phyloP scores from a whole-genome alignment of 2,329 filamentous ascomycete species.

The Fusarium sulawesiense region DNA sequence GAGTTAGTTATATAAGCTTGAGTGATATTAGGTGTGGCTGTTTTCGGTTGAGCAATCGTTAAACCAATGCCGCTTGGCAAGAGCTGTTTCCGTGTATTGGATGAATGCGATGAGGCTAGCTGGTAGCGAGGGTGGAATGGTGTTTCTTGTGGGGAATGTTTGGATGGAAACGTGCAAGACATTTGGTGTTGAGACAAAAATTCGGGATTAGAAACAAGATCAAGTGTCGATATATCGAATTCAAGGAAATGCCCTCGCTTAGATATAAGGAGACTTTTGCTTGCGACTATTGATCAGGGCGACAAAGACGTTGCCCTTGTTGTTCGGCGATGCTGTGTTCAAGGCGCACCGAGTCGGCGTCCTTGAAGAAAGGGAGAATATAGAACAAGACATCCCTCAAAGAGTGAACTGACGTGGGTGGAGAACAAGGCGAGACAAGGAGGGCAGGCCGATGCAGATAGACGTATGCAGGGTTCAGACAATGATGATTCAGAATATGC shows the following conservation, averaged over 20 bases:
- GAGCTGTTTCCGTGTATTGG: constrained; percentile 32
- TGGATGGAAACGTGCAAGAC: constrained; percentile 36
- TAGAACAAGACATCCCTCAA: constrained; percentile 29
- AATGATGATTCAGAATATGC: constrained; percentile 29
- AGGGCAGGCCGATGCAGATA: constrained; percentile 26
- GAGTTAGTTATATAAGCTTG: constrained; percentile 41
- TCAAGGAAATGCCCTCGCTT: constrained; percentile 7
- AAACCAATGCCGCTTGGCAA: constrained; percentile 34
- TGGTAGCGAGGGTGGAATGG: constrained; percentile 29
- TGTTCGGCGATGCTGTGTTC: constrained; percentile 11
- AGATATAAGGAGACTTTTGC: background rate
- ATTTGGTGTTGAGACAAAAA: constrained; percentile 39
- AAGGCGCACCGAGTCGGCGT: constrained; percentile 16
- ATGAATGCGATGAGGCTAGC: constrained; percentile 35
- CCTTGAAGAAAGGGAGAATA: constrained; percentile 27
- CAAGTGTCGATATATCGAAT: constrained; percentile 13
- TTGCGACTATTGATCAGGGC: constrained; percentile 12
- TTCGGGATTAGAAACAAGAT: constrained; percentile 3
- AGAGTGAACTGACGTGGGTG: constrained; percentile 19
- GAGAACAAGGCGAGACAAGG: constrained; percentile 36
- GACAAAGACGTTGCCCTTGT: constrained; percentile 1
- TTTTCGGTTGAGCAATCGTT: constrained; percentile 24
- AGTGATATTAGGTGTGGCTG: constrained; percentile 30
- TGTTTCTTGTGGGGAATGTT: constrained; percentile 41
- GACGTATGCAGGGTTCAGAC: constrained; percentile 25